phyloP scores from a whole-genome alignment of 1,284 basidiomycete species.

The Leccinum glutinopallens region DNA sequence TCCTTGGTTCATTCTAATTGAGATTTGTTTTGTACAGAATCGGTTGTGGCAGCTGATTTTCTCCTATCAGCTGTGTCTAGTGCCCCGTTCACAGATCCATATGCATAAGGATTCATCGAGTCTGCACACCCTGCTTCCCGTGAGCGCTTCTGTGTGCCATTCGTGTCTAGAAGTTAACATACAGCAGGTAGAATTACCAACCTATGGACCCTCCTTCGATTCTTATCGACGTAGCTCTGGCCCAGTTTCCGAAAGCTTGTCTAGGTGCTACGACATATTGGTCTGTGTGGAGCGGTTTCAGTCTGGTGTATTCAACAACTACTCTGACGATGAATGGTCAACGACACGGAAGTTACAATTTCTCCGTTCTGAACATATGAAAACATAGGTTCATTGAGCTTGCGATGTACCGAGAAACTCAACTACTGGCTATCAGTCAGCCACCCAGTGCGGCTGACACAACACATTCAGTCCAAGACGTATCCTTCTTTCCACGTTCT shows the following conservation, averaged over 20 bases:
- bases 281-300: background rate
- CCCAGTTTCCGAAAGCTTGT: background rate
- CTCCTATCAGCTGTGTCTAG: slow-evolving; percentile 16
- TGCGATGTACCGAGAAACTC: background rate
- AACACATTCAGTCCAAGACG: slow-evolving; percentile 4
- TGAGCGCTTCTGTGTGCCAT: slow-evolving; percentile 12
- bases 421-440: slow-evolving; percentile 11
- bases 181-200: background rate
- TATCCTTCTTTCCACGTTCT: background rate
- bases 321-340: background rate
- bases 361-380: background rate
- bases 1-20: background rate
- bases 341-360: background rate
- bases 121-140: slow-evolving; percentile 35
- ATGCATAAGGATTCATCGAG: slow-evolving; percentile 29
- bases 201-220: background rate
- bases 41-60: slow-evolving; percentile 33
- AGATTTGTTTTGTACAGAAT: slow-evolving; percentile 22
- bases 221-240: background rate
- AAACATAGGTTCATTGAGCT: background rate
- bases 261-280: background rate
- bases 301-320: background rate
- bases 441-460: slow-evolving; percentile 24
- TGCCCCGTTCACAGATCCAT: slow-evolving; percentile 24
- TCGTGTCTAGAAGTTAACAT: background rate